Percentiles rank a stretch among this genome's conserved stretches.
phyloP scores from a whole-genome alignment of 2,329 filamentous ascomycete genomes.

The Paecilomyces sp. region DNA sequence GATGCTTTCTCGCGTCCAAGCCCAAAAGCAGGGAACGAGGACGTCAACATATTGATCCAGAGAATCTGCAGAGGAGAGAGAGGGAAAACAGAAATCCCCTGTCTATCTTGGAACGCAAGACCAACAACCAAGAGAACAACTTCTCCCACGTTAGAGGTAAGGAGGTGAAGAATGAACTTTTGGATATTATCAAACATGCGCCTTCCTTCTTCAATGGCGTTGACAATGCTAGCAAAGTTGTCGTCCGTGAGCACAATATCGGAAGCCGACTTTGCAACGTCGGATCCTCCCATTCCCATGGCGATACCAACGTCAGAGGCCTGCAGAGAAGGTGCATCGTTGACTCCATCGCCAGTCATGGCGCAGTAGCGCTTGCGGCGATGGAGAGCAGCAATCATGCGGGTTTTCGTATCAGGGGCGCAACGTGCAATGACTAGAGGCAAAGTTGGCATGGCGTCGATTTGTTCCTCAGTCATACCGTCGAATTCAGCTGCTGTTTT shows the following conservation, averaged over 20 bases:
- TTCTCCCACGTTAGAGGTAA: conserved; percentile 76
- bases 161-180: conserved; percentile 74
- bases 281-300: conserved; percentile 77
- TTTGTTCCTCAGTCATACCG: conserved; percentile 44
- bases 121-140: conserved; percentile 74
- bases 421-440: conserved; percentile 79
- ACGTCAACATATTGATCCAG: conserved; percentile 90
- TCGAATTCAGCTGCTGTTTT: conserved; percentile 53
- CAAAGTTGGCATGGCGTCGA: conserved; percentile 63
- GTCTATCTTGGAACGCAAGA: conserved; percentile 67
- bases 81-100: conserved; percentile 71
- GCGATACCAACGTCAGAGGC: conserved; percentile 80
- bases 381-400: conserved; percentile 84
- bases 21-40: conserved; percentile 77
- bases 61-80: conserved; percentile 78
- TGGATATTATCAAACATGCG: conserved; percentile 86
- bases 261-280: conserved; percentile 76
- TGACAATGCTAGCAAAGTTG: conserved; percentile 80
- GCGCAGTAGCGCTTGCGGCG: conserved; percentile 69
- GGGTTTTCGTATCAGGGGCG: conserved; percentile 77
- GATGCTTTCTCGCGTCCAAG: conserved; percentile 71
- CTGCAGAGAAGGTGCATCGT: conserved; percentile 75
- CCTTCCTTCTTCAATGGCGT: conserved; percentile 74
- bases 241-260: conserved; percentile 61
- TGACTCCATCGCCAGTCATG: conserved; percentile 86